Base-by-base conservation (phyloP, 2,329 filamentous ascomycete genomes). In the Ceratocystiopsis brevicomis region DNA sequence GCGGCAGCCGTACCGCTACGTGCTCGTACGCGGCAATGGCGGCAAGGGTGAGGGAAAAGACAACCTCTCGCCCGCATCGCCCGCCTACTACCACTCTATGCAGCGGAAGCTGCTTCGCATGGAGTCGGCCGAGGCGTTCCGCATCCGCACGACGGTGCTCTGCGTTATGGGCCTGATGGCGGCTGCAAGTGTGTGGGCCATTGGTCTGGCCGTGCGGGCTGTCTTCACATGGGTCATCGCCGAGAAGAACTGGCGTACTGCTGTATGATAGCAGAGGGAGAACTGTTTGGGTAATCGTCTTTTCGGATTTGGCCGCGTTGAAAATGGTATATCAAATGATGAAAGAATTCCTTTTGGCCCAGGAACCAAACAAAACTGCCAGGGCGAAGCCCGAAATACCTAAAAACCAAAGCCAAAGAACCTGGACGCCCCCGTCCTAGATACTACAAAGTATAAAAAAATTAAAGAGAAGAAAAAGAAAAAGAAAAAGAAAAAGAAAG, bases 91-190 rank as follows among this genome's bases (percentile, higher is more conserved):
- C 48, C 69, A 71, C 56, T 66, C 62, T 49, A 68, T 71, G 54
- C 69, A 75, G 57, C 63, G 68, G 47, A 73, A 76, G 54, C 61
- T 81, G 43, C 66, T 77, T 53, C 68, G 61, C 54, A 61, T 76
- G 63, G 73, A 81, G 55, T 65, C 76, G 15, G 64, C 63, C 3
- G 75, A 81, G 52, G 77, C 77, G 3, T 74, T 81, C 49, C 67
- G 70, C 54, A 62, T 79, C 54, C 65, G 73, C 19, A 59, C 62
- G 12, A 60, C 60, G 17, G 66, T 81, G n/a, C 58, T 78, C 19
- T 53, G 67, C 4, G 61, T 57, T 2, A 53, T 81, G 52, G 60
- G 59, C 10, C 53, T 65, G 16, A 50, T 61, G 25, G 50, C 53
- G 5, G 50, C 60, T 15, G 51, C 50, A 6, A 49, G 52, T 5